These are phyloP conservation scores for Gentiana straminea DNA, from an alignment of 257 asterid species.

Conservation along the genomic window DNA sequence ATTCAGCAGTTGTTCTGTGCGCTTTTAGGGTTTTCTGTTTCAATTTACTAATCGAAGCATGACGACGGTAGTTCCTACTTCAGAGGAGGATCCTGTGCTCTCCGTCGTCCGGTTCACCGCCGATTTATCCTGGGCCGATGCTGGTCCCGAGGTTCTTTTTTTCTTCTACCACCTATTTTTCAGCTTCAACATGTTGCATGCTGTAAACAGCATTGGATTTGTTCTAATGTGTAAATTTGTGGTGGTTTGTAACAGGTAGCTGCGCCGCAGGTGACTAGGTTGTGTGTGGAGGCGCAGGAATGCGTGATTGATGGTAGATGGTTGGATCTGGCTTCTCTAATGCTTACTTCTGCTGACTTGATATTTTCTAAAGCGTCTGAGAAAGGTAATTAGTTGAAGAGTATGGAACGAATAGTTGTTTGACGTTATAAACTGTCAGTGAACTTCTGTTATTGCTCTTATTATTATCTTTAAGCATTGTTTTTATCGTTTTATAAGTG, in stretches of 20 bases:
- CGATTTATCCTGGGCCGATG: constrained; percentile 84
- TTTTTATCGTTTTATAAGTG: no score
- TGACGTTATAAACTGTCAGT: neutral
- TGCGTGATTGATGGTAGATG: constrained; percentile 55
- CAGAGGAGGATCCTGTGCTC: constrained; percentile 83
- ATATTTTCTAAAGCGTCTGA: constrained; percentile 82
- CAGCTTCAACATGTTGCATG: neutral
- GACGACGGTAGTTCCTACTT: constrained; percentile 88
- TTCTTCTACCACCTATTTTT: neutral
- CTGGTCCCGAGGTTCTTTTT: constrained; percentile 61
- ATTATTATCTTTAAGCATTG: neutral
- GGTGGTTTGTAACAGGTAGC: constrained; percentile 45
- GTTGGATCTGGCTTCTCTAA: constrained; percentile 76
- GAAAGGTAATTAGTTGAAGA: constrained; percentile 41
- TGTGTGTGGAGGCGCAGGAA: constrained; percentile 75
- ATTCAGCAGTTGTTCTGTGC: neutral
- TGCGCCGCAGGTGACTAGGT: constrained; percentile 65
- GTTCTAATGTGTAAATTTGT: neutral
- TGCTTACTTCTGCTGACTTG: constrained; percentile 83
- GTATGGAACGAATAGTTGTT: no score
- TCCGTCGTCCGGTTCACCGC: constrained; percentile 77
- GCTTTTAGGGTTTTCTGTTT: neutral
- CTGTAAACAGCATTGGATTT: neutral
- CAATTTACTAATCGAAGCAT: constrained; percentile 14
- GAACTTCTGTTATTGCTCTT: neutral